Evolutionary conservation across 1,284 basidiomycete genomes (phyloP), one percentile per base, ranked within the genome.

Genomic region (Moniliophthora roreri): DNA sequence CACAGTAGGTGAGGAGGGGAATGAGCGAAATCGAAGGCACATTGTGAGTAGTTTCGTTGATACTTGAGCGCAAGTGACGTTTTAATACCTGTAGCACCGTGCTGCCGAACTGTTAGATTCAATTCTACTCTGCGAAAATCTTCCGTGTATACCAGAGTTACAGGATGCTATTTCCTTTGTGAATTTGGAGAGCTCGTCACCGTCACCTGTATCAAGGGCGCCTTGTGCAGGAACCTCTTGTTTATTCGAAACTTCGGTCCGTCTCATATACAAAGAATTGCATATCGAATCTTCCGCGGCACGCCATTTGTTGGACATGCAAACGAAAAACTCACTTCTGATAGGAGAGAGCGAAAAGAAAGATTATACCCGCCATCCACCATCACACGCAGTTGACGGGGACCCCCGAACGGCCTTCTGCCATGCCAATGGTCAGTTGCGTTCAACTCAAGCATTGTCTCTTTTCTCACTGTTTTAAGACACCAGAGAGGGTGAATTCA

Each of bases 1-100:
- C 62, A 87, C 85, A 13, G 75, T 81, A 1, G 83, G 85, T 11
- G 58, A 63, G 0, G 80, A 82, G 60, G 84, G 86, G 7, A 70
- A 79, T 36, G 73, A 77, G 52, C 68, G 84, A 51, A 88, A 88
- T 60, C 71, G 71, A 48, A 64, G 62, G 51, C 79, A 86, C 60
- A 84, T 85, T 48, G 85, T 87, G 54, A 53, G 83, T 74, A 6
- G 32, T 52, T 38, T 18, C 34, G 32, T 35, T 46, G 2, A 20
- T 15, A 52, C 48, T 44, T 34, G 42, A 35, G 15, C 40, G 23
- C 23, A 52, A 21, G 47, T 18, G 8, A 35, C 15, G 5, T 15
- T 24, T 4, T 2, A n/a, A 13, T 20, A 13, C 26, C 38, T 26
- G 15, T 50, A 81, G 79, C 60, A 66, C 16, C 67, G 67, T 55